Evolutionary conservation across 495 filamentous ascomycete species (phyloP), one percentile per base, ranked within the genome.

Genomic region (Parmelia sp.): DNA sequence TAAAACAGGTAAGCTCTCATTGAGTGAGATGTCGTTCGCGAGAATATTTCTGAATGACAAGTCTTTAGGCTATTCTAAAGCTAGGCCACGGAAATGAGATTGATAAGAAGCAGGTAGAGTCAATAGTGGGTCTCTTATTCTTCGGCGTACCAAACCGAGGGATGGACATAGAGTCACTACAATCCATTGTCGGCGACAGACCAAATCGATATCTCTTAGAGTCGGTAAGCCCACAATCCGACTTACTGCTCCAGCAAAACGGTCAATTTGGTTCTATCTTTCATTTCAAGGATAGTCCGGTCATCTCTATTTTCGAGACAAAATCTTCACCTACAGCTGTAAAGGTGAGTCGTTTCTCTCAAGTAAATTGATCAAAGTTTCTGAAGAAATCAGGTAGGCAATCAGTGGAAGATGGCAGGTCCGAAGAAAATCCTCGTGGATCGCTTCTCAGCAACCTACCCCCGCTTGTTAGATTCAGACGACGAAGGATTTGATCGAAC

Each of bases 81-180:
- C 47, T 29, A 40, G 25, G 57, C 35, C 35, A 40, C 35, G 57
- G 57, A 27, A 19, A 25, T 17, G 57, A 58, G 12, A 4, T 12
- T 27, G 57, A 40, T 15, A 36, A 58, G 25, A 37, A 40, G 21
- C n/a, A 58, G 4, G 15, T 58, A 12, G 25, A 58, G 25, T 58
- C 57, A 25, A 15, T 27, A 11, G n/a, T 36, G 21, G 57, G 57
- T 25, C 17, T 40, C 5, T 19, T 58, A 6, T 58, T 58, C 25
- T 58, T 58, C 27, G 57, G 57, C 14, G 57, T 58, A 5, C 35
- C 35, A 40, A 58, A 40, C 25, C 57, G 37, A 37, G 57, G 57
- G 7, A 58, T 58, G 35, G 21, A 58, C 35, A 58, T 37, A 37
- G 35, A 36, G 37, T 58, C 57, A 36, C 25, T 40, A 27, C 35